Percentiles rank a stretch among this genome's conserved stretches.
Conservation (phyloP, 306 rosid genomes). For the Pterocarpus santalinus region DNA sequence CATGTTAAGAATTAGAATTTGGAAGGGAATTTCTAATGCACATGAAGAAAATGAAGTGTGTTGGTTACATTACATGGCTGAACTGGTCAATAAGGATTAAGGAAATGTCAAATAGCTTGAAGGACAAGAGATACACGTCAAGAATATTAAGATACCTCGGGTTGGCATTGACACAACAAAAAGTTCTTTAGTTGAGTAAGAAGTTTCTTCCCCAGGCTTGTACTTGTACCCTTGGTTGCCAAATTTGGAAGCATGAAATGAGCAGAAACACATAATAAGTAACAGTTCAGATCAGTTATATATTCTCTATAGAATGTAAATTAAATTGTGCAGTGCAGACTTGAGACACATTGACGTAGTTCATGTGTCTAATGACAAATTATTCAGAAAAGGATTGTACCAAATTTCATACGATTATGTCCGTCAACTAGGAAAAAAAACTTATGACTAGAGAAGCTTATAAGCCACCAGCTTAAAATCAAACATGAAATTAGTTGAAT, state of each 20-base stretch:
- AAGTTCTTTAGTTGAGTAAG: constrained; percentile 61
- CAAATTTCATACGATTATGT: neutral
- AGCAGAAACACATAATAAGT: neutral
- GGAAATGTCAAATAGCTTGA: neutral
- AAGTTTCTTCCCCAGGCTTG: constrained; percentile 56
- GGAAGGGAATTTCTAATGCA: constrained; percentile 1
- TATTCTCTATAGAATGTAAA: neutral
- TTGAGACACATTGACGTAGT: neutral
- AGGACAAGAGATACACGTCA: neutral
- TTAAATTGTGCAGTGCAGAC: neutral
- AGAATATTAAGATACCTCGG: constrained; percentile 58
- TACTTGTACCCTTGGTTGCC: constrained; percentile 47
- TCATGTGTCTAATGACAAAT: neutral
- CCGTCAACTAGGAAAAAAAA: neutral
- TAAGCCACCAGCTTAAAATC: neutral
- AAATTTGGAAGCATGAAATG: constrained; percentile 26
- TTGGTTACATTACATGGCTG: neutral
- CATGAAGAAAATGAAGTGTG: constrained; percentile 25
- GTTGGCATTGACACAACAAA: constrained; percentile 48
- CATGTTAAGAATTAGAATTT: constrained; percentile 7
- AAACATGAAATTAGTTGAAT: constrained; percentile 10
- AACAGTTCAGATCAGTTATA: constrained; percentile 14
- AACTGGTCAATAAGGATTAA: neutral
- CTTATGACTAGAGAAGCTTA: neutral
- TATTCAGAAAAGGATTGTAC: neutral